Evolutionary conservation across 106 monocot species (phyloP).

Genomic region (Chionographis japonica): DNA sequence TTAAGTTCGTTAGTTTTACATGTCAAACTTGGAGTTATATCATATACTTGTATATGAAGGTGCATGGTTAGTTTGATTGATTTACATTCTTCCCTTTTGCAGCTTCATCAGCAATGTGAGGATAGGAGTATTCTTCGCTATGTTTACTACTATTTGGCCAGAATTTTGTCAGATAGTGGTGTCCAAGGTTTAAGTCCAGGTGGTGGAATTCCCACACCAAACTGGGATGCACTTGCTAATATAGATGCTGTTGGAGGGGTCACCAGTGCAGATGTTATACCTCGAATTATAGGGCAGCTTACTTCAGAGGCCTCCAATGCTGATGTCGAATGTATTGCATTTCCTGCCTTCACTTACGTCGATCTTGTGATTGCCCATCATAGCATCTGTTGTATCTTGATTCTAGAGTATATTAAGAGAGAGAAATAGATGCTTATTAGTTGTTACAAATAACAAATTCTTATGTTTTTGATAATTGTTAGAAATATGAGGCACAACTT

Average conservation of each 20-base stretch:
- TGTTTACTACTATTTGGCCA: conserved; percentile 98
- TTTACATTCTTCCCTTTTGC: conserved; percentile 12
- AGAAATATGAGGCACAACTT: too few relatives aligned
- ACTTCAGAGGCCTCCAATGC: conserved; percentile 70
- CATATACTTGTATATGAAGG: too few relatives aligned
- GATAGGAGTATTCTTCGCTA: conserved; percentile 94
- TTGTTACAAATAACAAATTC: too few relatives aligned
- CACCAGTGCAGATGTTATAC: conserved; percentile 95
- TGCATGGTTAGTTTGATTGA: neutral
- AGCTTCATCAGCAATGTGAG: conserved; percentile 97
- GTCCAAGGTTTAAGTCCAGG: conserved; percentile 74
- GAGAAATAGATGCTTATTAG: too few relatives aligned
- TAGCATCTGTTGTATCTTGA: neutral
- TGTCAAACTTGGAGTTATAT: too few relatives aligned
- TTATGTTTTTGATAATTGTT: too few relatives aligned
- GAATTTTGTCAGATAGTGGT: conserved; percentile 93
- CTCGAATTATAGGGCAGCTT: conserved; percentile 81
- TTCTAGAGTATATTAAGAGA: neutral
- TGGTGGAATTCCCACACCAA: conserved; percentile 98
- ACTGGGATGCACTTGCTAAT: conserved; percentile 99
- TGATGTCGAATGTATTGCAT: conserved; percentile 64
- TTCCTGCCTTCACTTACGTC: neutral
- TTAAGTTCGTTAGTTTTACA: too few relatives aligned
- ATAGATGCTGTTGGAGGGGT: conserved; percentile 97
- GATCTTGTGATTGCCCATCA: neutral